Base-by-base conservation (phyloP, 2,329 filamentous ascomycete species). In the Verticillium nonalfalfae region DNA sequence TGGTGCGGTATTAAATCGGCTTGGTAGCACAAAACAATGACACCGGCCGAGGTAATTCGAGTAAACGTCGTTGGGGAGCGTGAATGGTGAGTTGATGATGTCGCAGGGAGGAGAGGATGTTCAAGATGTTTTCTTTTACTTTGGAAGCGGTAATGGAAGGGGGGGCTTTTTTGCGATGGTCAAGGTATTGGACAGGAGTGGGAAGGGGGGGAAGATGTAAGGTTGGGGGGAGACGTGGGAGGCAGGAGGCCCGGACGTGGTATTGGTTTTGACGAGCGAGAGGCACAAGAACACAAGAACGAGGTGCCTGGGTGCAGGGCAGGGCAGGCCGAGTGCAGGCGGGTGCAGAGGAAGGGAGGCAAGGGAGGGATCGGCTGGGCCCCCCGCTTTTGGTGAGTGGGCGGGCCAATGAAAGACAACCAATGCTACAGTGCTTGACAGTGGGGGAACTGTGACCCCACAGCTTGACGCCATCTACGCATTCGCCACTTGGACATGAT, bases 181-280 rank as follows among this genome's bases (percentile, higher is more conserved):
- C 15, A 50, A 58, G 38, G 57, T 40, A 58, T 58, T 50, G 57
- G 57, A 50, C 35, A 26, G 21, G 57, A 58, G 57, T 45, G 38
- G 55, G 58, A 60, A 56, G 60, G 60, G 59, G 60, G 62, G 64
- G 58, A 55, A 61, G 57, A 56, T 59, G 64, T 61, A 64, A 63
- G 60, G 57, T 34, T 39, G 57, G 36, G 57, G 57, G 55, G 55
- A 35, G 55, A 57, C 34, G 55, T 57, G 61, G 59, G 31, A 52
- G 50, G 56, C 50, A 63, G 58, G 58, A 60, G 54, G 56, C 64
- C 57, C 38, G 64, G 64, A 65, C 40, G 57, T 60, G 58, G 62
- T 58, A 61, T 58, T 64, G 64, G 59, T 65, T 65, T 65, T 65
- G 64, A 64, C 64, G 62, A 63, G 60, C 64, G 62, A 45, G 45